These are phyloP conservation scores for Pseudogymnoascus sp. DNA, from an alignment of 2,329 filamentous ascomycete genomes.

Conservation along the genomic window DNA sequence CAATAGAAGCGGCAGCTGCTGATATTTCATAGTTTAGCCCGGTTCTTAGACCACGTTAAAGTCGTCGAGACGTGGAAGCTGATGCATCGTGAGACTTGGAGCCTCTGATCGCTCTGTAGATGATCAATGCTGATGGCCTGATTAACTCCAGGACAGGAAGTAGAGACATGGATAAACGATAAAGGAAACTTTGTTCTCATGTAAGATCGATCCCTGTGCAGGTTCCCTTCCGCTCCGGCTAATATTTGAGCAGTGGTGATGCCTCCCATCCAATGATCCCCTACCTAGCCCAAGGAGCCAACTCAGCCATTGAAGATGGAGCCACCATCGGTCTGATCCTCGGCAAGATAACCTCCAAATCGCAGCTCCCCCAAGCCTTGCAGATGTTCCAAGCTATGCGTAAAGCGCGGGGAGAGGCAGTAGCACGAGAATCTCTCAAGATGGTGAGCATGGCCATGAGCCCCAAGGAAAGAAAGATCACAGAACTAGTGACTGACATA, in stretches of 20 bases:
- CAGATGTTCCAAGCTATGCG: slow-evolving; percentile 40
- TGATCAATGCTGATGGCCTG: slow-evolving; percentile 24
- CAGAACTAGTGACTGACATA: not conserved
- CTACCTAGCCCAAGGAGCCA: slow-evolving; percentile 58
- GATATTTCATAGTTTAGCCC: slow-evolving; percentile 21
- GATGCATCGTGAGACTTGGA: slow-evolving; percentile 33
- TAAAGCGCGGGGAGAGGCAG: slow-evolving; percentile 42
- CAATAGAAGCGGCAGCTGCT: not conserved
- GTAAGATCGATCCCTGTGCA: not conserved
- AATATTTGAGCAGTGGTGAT: slow-evolving; percentile 38
- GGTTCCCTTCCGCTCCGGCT: not conserved
- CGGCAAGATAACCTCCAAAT: slow-evolving; percentile 38
- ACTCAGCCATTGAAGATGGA: slow-evolving; percentile 60
- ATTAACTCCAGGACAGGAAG: slow-evolving; percentile 22
- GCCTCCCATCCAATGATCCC: slow-evolving; percentile 58
- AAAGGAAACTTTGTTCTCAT: slow-evolving; percentile 18
- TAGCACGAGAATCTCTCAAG: slow-evolving; percentile 56
- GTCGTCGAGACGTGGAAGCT: slow-evolving; percentile 62
- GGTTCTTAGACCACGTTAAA: slow-evolving; percentile 42
- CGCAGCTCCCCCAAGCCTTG: slow-evolving; percentile 38
- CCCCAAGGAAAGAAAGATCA: slow-evolving; percentile 17
- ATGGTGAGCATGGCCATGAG: not conserved
- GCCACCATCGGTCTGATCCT: slow-evolving; percentile 55
- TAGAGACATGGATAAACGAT: slow-evolving; percentile 19
- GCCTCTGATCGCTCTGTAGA: not conserved